Evolutionary conservation across 2,329 filamentous ascomycete genomes (phyloP).

Genomic region (Allantophomopsis cytisporea): DNA sequence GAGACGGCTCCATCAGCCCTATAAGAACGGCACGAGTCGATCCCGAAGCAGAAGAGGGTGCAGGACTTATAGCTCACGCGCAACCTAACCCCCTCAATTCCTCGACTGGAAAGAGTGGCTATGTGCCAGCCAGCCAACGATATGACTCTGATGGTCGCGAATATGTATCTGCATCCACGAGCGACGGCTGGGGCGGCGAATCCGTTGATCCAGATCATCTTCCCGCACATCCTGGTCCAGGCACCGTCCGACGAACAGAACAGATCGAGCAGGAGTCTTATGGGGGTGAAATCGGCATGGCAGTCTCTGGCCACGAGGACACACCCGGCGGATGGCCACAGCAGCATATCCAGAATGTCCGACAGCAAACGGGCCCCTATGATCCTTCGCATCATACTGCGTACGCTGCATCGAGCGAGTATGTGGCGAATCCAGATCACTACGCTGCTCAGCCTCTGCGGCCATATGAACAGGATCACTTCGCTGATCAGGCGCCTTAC

Average conservation of each 20-base stretch:
- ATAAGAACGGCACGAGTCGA: slow-evolving; percentile 6
- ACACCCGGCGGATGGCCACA: background rate
- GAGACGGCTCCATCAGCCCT: background rate
- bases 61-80: slow-evolving; percentile 15
- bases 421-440: too few species aligned
- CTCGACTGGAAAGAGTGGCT: slow-evolving; percentile 3
- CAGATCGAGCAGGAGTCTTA: background rate
- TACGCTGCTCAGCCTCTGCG: too few species aligned
- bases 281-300: background rate
- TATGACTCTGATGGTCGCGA: slow-evolving; percentile 11
- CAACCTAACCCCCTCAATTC: slow-evolving; percentile 12
- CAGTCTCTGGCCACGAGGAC: background rate
- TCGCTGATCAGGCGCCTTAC: too few species aligned
- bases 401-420: too few species aligned
- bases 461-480: too few species aligned
- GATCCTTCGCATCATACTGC: too few species aligned
- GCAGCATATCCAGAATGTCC: background rate
- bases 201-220: background rate
- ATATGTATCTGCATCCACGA: background rate
- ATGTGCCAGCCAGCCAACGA: slow-evolving; percentile 14
- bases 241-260: background rate
- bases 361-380: too few species aligned
- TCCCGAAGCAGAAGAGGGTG: slow-evolving; percentile 11
- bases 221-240: background rate
- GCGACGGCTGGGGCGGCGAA: background rate